Evolutionary conservation across 306 rosid species (phyloP).

Genomic region (Herpetospermum pedunculosum): DNA sequence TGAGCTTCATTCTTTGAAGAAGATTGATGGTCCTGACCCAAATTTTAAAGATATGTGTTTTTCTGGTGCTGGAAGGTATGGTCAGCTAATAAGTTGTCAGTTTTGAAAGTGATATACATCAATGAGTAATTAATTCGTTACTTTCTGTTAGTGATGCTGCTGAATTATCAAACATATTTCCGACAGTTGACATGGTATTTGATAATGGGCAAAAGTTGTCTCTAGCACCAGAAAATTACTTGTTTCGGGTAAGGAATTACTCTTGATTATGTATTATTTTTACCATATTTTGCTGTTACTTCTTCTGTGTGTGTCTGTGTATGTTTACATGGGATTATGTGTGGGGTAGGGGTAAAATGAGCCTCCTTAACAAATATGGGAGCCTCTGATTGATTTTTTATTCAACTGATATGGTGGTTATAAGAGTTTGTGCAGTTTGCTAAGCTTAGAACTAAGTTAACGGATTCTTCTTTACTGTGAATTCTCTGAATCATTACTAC

Average conservation of each 20-base stretch:
- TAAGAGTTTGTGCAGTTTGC: not conserved
- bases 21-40: constrained; percentile 83
- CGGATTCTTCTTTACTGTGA: constrained; percentile 12
- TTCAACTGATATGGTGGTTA: not conserved
- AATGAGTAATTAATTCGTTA: constrained; percentile 19
- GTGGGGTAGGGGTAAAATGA: not conserved
- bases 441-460: not conserved
- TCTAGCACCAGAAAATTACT: constrained; percentile 88
- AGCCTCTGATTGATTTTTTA: not conserved
- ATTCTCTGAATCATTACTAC: constrained; percentile 18
- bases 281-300: not conserved
- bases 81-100: constrained; percentile 11
- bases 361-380: not conserved
- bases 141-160: constrained; percentile 52
- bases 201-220: constrained; percentile 58
- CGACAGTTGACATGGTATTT: constrained; percentile 85
- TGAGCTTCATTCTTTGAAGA: constrained; percentile 49
- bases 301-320: not conserved
- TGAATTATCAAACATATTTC: constrained; percentile 50
- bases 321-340: not conserved
- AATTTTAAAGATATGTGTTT: constrained; percentile 70
- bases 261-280: not conserved
- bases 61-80: constrained; percentile 64
- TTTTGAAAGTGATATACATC: not conserved
- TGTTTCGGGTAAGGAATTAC: constrained; percentile 59